Evolutionary conservation across 345 rosid genomes (phyloP).

Genomic region (Camelina laxa): DNA sequence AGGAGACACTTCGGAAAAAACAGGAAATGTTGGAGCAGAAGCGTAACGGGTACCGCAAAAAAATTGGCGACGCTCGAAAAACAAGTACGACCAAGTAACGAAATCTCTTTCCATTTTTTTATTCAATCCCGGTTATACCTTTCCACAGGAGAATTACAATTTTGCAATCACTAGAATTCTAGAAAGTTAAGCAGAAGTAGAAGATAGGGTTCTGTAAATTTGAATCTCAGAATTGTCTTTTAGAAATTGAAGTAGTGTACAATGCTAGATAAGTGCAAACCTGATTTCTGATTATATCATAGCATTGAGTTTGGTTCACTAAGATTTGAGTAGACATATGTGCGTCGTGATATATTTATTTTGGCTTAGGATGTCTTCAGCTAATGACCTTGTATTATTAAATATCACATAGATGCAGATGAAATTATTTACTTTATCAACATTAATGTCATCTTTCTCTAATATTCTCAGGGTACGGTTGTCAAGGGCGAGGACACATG

Average conservation of each 20-base stretch:
- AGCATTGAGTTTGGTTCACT: slow-evolving; percentile 5
- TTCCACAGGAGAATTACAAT: neutral
- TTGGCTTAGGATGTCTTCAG: slow-evolving; percentile 17
- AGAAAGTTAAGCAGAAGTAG: slow-evolving; percentile 18
- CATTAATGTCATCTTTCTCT: slow-evolving; percentile 2
- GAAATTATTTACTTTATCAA: slow-evolving; percentile 10
- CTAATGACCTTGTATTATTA: slow-evolving; percentile 14
- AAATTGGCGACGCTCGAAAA: slow-evolving; percentile 72
- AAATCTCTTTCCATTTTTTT: neutral
- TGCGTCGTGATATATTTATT: neutral
- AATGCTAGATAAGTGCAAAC: slow-evolving; percentile 22
- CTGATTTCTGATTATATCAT: neutral
- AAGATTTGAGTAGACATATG: slow-evolving; percentile 15
- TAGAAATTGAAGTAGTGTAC: neutral
- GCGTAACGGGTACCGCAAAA: slow-evolving; percentile 71
- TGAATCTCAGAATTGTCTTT: slow-evolving; percentile 1
- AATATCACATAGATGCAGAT: slow-evolving; percentile 9
- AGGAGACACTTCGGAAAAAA: slow-evolving; percentile 87
- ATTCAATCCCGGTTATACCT: neutral
- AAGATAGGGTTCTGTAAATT: slow-evolving; percentile 19
- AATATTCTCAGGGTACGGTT: slow-evolving; percentile 67
- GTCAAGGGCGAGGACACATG: slow-evolving; percentile 64
- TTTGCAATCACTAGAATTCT: slow-evolving; percentile 3
- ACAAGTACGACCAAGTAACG: slow-evolving; percentile 52
- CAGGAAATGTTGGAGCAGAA: slow-evolving; percentile 91